Evolutionary conservation across 2,329 filamentous ascomycete species (phyloP).

Genomic region (Fusarium odoratissimum): DNA sequence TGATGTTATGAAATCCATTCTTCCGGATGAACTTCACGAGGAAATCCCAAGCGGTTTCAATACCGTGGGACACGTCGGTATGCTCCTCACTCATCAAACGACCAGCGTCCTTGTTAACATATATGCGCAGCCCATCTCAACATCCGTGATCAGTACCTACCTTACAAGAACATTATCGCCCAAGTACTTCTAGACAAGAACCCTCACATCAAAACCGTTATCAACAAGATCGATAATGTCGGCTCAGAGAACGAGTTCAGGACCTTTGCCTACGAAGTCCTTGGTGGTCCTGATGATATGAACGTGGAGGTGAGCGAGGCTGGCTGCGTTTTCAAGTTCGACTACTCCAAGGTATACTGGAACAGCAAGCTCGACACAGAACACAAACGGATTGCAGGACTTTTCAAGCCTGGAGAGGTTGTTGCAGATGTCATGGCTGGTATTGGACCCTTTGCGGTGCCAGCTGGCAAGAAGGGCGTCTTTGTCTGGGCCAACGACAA

Average conservation of each 20-base stretch:
- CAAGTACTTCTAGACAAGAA: slow-evolving; percentile 93
- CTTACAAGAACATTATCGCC: slow-evolving; percentile 88
- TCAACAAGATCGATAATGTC: slow-evolving; percentile 94
- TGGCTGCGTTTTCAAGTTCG: slow-evolving; percentile 87
- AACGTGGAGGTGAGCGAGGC: slow-evolving; percentile 86
- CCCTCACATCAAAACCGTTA: slow-evolving; percentile 82
- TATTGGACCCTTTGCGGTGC: slow-evolving; percentile 93
- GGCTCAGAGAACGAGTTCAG: slow-evolving; percentile 87
- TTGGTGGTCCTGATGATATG: slow-evolving; percentile 84
- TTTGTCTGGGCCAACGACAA: slow-evolving; percentile 98
- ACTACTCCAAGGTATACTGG: slow-evolving; percentile 98
- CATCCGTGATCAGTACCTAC: slow-evolving; percentile 82
- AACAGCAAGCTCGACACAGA: slow-evolving; percentile 92
- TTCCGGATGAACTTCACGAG: slow-evolving; percentile 82
- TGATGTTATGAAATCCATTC: slow-evolving; percentile 83
- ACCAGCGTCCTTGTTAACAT: slow-evolving; percentile 6
- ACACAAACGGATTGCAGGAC: slow-evolving; percentile 80
- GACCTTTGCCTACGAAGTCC: slow-evolving; percentile 92
- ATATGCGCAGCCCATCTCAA: slow-evolving; percentile 81
- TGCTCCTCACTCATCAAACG: slow-evolving; percentile 41
- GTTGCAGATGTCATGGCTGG: slow-evolving; percentile 98
- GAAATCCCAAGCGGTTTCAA: slow-evolving; percentile 90
- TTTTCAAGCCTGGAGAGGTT: slow-evolving; percentile 86
- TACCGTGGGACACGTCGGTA: slow-evolving; percentile 86
- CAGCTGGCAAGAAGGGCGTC: slow-evolving; percentile 87